Base-by-base conservation (phyloP, 2,329 filamentous ascomycete genomes). In the Arachnomyces sp. region DNA sequence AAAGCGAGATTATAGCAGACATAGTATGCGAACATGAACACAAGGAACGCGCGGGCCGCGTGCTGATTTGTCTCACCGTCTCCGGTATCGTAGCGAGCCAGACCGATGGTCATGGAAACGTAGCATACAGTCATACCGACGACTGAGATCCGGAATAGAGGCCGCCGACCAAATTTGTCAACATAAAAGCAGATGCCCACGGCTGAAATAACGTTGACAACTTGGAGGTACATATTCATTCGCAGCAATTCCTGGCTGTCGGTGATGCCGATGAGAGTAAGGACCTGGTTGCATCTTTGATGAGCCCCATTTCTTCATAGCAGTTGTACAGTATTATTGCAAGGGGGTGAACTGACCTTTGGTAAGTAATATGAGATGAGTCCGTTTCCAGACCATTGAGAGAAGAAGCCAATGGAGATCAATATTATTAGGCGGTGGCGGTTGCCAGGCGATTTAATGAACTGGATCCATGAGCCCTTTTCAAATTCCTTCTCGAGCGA, bases 321-420 rank as follows among this genome's bases (percentile, higher is more conserved):
- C 9, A 2, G 5, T 21, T 8, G 3, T 21, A 16, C 7, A 13
- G 11, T 25, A n/a, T 25, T 25, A 25, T 25, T 25, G 21, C 9
- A 25, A 25, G 5, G 21, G 21, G 21, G 21, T 9, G 21, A 25
- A 30, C 36, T 15, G 43, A 65, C 54, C 31, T 57, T 48, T 25
- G 50, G 50, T 25, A 65, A 48, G 41, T 62, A 65, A 45, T 64
- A 66, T 0, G 52, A 56, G 6, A 66, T 51, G 1, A 66, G 51
- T 12, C 59, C 56, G 41, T 75, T 75, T 30, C 74, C 74, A 46
- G 66, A 72, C 72, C 72, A 77, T 48, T 78, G 74, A 4, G 68
- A 70, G 61, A 77, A 76, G 49, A 75, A 63, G 45, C 73, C 74
- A 8, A 74, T 64, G 15, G 65, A 64, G 34, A 76, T 52, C 17